Conservation (phyloP, 2,329 filamentous ascomycete genomes). For the Trichoderma harzianum region DNA sequence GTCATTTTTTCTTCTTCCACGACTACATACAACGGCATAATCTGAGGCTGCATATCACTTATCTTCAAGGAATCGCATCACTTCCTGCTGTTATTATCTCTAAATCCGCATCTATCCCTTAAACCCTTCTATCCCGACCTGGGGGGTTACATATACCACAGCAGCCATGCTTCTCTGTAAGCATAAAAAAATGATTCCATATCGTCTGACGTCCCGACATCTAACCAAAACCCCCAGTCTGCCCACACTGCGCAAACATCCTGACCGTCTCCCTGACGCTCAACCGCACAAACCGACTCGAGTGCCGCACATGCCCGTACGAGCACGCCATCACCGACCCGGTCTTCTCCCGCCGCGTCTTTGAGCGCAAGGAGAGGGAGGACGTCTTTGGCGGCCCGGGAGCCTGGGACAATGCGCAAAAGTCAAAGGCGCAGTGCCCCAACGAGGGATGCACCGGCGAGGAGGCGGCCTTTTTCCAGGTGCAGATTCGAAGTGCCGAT, state of each 20-base stretch:
- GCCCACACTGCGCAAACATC: slow-evolving; percentile 79
- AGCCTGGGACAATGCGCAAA: slow-evolving; percentile 89
- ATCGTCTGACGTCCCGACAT: neutral
- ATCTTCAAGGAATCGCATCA: neutral
- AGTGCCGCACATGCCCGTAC: slow-evolving; percentile 94
- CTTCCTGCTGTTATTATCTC: neutral
- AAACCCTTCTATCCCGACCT: neutral
- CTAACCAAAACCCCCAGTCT: slow-evolving; percentile 53
- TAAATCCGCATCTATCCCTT: neutral
- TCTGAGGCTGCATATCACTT: neutral
- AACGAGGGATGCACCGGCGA: slow-evolving; percentile 75
- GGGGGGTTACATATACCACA: neutral
- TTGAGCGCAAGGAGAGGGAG: slow-evolving; percentile 83
- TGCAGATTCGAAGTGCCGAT: slow-evolving; percentile 96
- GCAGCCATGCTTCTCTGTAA: slow-evolving; percentile 64
- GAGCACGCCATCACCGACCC: slow-evolving; percentile 76
- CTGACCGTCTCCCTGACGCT: slow-evolving; percentile 66
- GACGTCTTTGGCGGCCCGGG: slow-evolving; percentile 85
- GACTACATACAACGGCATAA: neutral
- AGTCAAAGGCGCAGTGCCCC: slow-evolving; percentile 77
- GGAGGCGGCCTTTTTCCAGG: slow-evolving; percentile 90
- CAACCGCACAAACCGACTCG: slow-evolving; percentile 72
- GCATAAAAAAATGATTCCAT: slow-evolving; percentile 17
- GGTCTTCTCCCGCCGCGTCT: slow-evolving; percentile 78
- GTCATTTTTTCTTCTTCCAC: neutral